Evolutionary conservation across 331 rosid species (phyloP).

Genomic region (Pyracantha coccinea): DNA sequence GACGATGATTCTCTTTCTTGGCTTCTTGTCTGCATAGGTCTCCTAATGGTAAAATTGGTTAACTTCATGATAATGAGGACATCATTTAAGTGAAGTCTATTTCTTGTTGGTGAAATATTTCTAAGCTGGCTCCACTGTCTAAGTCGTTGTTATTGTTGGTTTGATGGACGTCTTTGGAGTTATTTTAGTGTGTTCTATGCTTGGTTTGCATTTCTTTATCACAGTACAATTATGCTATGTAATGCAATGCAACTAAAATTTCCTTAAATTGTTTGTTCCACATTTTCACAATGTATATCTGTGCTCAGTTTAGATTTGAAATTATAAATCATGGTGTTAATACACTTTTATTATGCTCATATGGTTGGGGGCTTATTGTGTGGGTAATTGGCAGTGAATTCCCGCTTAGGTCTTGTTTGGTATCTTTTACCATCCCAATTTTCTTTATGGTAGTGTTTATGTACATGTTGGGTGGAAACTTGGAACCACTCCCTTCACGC

Average conservation of each 20-base stretch:
- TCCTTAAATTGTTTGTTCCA: background rate
- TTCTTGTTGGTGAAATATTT: conserved; percentile 36
- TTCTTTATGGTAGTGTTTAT: background rate
- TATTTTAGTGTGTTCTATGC: conserved; percentile 30
- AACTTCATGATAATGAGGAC: conserved; percentile 24
- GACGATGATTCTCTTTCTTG: conserved; percentile 20
- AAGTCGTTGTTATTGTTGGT: conserved; percentile 43
- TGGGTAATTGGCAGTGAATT: background rate
- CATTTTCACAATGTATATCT: background rate
- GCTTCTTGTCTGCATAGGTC: conserved; percentile 32
- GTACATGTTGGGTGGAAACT: background rate
- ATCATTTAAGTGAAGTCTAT: conserved; percentile 23
- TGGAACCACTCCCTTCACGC: background rate
- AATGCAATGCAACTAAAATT: background rate
- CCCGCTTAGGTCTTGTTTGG: background rate
- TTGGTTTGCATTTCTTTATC: conserved; percentile 33
- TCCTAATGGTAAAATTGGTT: conserved; percentile 28
- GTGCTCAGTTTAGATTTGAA: background rate
- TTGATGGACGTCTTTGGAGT: conserved; percentile 35
- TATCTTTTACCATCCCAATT: background rate
- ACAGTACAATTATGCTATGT: background rate
- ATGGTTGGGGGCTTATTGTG: background rate
- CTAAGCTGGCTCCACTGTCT: conserved; percentile 36
- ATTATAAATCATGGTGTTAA: background rate
- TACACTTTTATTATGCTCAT: background rate